Evolutionary conservation across 1,284 basidiomycete species (phyloP).

Genomic region (Laetiporus sulphureus): DNA sequence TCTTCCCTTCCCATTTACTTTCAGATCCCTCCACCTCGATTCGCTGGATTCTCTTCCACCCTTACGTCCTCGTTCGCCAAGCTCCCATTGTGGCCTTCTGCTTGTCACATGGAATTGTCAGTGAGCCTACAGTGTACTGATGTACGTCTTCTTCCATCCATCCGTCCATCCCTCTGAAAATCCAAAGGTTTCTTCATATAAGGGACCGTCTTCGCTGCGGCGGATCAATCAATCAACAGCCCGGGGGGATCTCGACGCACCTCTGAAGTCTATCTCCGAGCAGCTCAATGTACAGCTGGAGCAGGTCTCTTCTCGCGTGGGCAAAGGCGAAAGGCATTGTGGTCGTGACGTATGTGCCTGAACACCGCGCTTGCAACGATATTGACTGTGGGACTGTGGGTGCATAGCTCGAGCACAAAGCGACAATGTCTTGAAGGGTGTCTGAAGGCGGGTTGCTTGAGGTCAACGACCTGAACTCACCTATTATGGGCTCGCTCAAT

Average conservation of each 20-base stretch:
- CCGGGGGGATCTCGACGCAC: constrained; percentile 69
- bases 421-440: constrained; percentile 50
- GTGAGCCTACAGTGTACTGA: constrained; percentile 66
- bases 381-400: constrained; percentile 1
- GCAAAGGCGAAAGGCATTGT: constrained; percentile 58
- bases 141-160: constrained; percentile 39
- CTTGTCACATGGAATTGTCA: constrained; percentile 53
- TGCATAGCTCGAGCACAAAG: constrained; percentile 46
- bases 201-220: too few relatives aligned
- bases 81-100: constrained; percentile 50
- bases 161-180: too few relatives aligned
- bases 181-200: background rate
- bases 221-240: constrained; percentile 57
- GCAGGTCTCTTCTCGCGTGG: constrained; percentile 71
- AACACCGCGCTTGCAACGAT: too few relatives aligned
- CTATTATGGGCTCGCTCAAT: constrained; percentile 53
- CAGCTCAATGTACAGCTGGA: constrained; percentile 55
- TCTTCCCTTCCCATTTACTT: background rate
- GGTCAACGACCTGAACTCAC: too few relatives aligned
- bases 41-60: constrained; percentile 54
- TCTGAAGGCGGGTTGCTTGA: constrained; percentile 40
- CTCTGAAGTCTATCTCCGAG: constrained; percentile 49
- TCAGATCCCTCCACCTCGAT: background rate
- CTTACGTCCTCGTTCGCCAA: constrained; percentile 61
- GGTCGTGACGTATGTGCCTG: constrained; percentile 53